Evolutionary conservation across 179 eudicot species (phyloP).

Genomic region (Nepenthes alata): DNA sequence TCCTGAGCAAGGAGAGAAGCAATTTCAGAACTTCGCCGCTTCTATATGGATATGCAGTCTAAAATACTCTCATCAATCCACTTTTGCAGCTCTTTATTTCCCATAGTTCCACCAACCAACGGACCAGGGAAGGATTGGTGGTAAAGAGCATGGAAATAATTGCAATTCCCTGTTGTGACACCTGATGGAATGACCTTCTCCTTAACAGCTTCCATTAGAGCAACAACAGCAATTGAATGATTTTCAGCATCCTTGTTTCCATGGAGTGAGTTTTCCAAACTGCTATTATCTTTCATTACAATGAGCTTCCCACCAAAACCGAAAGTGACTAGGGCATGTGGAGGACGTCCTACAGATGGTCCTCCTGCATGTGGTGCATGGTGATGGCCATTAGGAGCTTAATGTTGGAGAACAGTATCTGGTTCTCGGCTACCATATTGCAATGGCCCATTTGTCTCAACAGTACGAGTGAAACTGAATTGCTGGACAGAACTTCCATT

Average conservation of each 20-base stretch:
- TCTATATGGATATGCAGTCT: constrained; percentile 23
- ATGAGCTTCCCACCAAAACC: constrained; percentile 95
- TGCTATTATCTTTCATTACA: constrained; percentile 45
- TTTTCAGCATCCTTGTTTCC: constrained; percentile 59
- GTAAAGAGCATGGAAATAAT: constrained; percentile 47
- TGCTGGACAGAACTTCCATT: constrained; percentile 28
- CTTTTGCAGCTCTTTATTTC: constrained; percentile 57
- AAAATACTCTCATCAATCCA: constrained; percentile 85
- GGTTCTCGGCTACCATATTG: constrained; percentile 27
- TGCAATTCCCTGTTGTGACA: constrained; percentile 21
- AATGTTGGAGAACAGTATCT: constrained; percentile 30
- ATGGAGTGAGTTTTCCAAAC: constrained; percentile 27
- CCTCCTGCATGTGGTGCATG: constrained; percentile 39
- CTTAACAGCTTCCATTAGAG: constrained; percentile 53
- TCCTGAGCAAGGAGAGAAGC: constrained; percentile 74
- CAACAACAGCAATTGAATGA: constrained; percentile 41
- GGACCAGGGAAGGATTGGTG: constrained; percentile 76
- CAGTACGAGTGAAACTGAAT: constrained; percentile 18
- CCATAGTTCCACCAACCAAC: constrained; percentile 65
- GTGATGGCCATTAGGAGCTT: constrained; percentile 30
- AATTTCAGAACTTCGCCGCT: constrained; percentile 42
- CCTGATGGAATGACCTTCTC: constrained; percentile 28
- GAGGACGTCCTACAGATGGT: constrained; percentile 78
- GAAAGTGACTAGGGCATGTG: constrained; percentile 84
- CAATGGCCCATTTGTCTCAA: constrained; percentile 24